phyloP scores from a whole-genome alignment of 1,139 yeast species.

The Geotrichum candidum region DNA sequence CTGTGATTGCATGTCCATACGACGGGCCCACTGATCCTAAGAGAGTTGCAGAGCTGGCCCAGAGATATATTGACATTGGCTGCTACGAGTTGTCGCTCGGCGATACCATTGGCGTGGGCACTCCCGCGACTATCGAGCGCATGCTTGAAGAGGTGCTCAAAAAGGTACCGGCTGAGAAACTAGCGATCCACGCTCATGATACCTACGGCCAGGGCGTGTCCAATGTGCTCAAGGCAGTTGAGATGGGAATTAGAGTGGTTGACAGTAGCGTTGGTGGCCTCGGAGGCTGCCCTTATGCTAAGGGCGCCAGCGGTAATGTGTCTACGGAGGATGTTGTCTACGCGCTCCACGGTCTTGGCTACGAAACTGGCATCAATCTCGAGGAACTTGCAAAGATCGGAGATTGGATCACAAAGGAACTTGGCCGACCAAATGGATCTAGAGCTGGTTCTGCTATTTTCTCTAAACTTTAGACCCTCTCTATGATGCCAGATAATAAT shows the following conservation, averaged over 20 bases:
- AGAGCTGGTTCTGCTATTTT: conserved; percentile 32
- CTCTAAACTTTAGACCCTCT: conserved; percentile 6
- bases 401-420: conserved; percentile 30
- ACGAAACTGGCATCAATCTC: conserved; percentile 33
- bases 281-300: conserved; percentile 39
- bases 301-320: conserved; percentile 37
- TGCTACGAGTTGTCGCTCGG: conserved; percentile 37
- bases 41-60: conserved; percentile 30
- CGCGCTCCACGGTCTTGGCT: conserved; percentile 35
- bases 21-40: conserved; percentile 35
- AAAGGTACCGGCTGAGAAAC: conserved; percentile 26
- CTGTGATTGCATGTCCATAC: conserved; percentile 36
- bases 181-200: conserved; percentile 38
- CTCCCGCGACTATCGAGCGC: conserved; percentile 29
- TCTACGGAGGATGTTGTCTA: conserved; percentile 36
- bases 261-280: conserved; percentile 36
- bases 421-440: conserved; percentile 30
- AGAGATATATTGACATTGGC: conserved; percentile 31
- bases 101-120: conserved; percentile 37
- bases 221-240: conserved; percentile 33
- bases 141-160: conserved; percentile 28
- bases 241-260: conserved; percentile 33
- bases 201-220: conserved; percentile 38
- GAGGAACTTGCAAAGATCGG: conserved; percentile 29
- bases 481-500: background rate